phyloP scores from a whole-genome alignment of 768 basidiomycete species.

The Russula sp. region DNA sequence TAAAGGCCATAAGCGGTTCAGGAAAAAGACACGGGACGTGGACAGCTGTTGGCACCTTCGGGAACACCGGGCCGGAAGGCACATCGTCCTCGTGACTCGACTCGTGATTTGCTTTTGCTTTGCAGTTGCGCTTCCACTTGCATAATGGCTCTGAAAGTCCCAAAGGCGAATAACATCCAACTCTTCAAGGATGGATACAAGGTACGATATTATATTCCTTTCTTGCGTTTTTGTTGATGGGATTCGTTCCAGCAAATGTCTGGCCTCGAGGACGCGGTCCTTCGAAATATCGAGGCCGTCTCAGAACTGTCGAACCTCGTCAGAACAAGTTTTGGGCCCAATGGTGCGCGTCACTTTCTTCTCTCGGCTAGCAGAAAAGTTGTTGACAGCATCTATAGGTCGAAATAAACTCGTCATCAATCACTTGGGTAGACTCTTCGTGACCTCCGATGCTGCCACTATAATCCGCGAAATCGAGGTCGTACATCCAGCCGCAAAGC shows the following conservation, averaged over 20 bases:
- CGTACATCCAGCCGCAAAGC: conserved; percentile 96
- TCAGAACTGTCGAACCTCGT: conserved; percentile 92
- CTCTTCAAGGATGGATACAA: conserved; percentile 99
- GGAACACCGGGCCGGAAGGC: conserved; percentile 6
- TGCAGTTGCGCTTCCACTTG: not conserved
- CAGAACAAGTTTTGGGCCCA: conserved; percentile 93
- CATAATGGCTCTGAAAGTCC: conserved; percentile 89
- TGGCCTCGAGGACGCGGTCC: conserved; percentile 95
- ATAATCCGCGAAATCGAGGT: conserved; percentile 98
- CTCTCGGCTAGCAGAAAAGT: not conserved
- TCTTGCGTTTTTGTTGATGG: conserved; percentile 4
- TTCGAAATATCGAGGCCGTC: conserved; percentile 96
- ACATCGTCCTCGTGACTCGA: too few species aligned
- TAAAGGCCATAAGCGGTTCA: too few species aligned
- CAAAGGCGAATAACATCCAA: conserved; percentile 81
- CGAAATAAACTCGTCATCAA: conserved; percentile 98
- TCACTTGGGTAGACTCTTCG: conserved; percentile 91
- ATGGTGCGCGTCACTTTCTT: conserved; percentile 56
- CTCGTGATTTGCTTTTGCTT: not conserved
- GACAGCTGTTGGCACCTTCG: too few species aligned
- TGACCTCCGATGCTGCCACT: conserved; percentile 98
- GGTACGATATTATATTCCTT: conserved; percentile 42
- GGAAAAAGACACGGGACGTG: too few species aligned
- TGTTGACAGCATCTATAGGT: conserved; percentile 51
- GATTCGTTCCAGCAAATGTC: conserved; percentile 56